These are phyloP conservation scores for Yamadazyma dendronema DNA, from an alignment of 1,139 yeast species.

Conservation along the genomic window DNA sequence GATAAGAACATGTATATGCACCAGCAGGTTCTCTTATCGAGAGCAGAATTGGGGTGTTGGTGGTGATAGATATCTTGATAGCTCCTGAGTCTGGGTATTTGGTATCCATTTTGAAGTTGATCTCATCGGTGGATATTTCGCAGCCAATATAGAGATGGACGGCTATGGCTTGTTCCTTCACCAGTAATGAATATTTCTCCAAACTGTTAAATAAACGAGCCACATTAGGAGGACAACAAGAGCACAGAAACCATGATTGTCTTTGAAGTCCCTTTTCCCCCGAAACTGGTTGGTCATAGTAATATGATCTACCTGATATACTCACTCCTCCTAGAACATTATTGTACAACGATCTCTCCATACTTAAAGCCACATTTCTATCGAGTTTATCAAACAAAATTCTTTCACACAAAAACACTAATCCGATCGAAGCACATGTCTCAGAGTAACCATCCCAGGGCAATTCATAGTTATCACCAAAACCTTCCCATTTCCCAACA, in stretches of 20 bases:
- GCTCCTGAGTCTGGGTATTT: constrained; percentile 15
- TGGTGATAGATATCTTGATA: constrained; percentile 5
- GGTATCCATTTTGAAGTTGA: constrained; percentile 15
- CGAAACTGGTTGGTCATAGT: constrained; percentile 17
- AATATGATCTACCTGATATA: constrained; percentile 16
- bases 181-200: constrained; percentile 14
- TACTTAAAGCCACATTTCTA: constrained; percentile 13
- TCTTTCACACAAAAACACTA: constrained; percentile 15
- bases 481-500: constrained; percentile 20
- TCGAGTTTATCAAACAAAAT: constrained; percentile 14
- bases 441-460: constrained; percentile 22
- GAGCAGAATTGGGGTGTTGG: constrained; percentile 9
- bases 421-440: constrained; percentile 22
- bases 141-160: constrained; percentile 17
- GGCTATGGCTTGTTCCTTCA: constrained; percentile 8
- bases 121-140: constrained; percentile 4
- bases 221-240: constrained; percentile 26
- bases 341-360: constrained; percentile 19
- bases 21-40: constrained; percentile 13
- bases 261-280: constrained; percentile 15
- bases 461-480: constrained; percentile 20
- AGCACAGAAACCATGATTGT: constrained; percentile 19
- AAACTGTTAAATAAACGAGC: constrained; percentile 17
- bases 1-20: constrained; percentile 5
- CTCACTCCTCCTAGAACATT: constrained; percentile 19